Evolutionary conservation across 352 stramenopile species (phyloP), one percentile per base, ranked within the genome.

Genomic region (Globisporangium polare): DNA sequence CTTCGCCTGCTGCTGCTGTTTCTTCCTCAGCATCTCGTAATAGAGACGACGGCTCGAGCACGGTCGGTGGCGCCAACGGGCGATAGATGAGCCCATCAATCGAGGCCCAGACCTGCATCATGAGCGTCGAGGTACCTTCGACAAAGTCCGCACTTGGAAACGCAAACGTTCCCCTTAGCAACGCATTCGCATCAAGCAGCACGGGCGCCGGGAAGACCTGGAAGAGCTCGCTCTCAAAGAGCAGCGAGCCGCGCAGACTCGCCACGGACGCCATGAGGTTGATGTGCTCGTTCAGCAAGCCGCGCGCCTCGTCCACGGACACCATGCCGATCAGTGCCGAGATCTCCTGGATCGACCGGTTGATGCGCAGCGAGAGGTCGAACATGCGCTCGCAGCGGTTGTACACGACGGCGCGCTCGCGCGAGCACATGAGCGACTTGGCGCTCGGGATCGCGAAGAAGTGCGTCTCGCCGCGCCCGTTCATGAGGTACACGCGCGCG

Each of bases 181-280:
- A 61, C 20, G 83, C 75, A 56, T 95, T 95, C 1, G 83, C 78
- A 54, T 95, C 86, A 0, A 95, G 65, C 15, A 93, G 69, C 39
- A 95, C 83, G 0, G 86, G 86, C 22, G 86, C 82, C 5, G 83
- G 86, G 49, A 93, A 92, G n/a, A 90, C 86, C 56, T 84, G 72
- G 54, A 92, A 95, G 31, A 95, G 63, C 22, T 95, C 84, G 61
- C 86, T 95, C 59, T 95, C 84, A 59, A 95, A 95, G 51, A 92
- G 77, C 15, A 95, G 77, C 61, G 84, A 92, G 41, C 78, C 74
- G 26, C 80, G 71, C 35, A 95, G 68, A 26, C 80, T 86, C 29
- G 86, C 77, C 5, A 95, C 86, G 2, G 80, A 92, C 5, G 86
- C 68, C 80, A 95, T 90, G 53, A 94, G 72, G 62, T 86, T 86